These are phyloP conservation scores for Eleusine indica DNA, from an alignment of 176 grass and related monocot genomes.

Conservation along the genomic window DNA sequence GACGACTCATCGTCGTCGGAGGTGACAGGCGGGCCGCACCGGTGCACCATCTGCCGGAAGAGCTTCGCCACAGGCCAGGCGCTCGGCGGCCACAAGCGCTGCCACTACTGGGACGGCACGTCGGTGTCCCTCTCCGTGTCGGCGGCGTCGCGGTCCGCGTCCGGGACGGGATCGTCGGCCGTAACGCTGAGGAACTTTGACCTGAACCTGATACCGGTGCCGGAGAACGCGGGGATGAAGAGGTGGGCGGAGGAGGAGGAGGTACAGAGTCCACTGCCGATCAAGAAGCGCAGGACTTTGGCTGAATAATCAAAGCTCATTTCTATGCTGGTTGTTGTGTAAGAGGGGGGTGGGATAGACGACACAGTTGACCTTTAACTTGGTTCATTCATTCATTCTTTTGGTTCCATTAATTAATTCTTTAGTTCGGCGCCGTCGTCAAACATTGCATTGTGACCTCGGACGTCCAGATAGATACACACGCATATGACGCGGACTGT, in stretches of 20 bases:
- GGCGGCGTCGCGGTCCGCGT: slow-evolving; percentile 7
- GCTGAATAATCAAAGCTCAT: neutral
- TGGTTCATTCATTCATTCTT: slow-evolving; percentile 3
- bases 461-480: neutral
- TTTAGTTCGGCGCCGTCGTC: neutral
- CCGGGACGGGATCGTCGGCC: slow-evolving; percentile 35
- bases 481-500: neutral
- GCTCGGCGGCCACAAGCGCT: slow-evolving; percentile 89
- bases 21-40: slow-evolving; percentile 47
- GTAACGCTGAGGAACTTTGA: slow-evolving; percentile 65
- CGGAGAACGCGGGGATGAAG: slow-evolving; percentile 39
- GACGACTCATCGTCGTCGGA: slow-evolving; percentile 5
- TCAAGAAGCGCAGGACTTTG: slow-evolving; percentile 51
- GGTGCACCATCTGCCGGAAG: slow-evolving; percentile 64
- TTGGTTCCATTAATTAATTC: neutral
- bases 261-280: slow-evolving; percentile 64
- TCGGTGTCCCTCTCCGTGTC: slow-evolving; percentile 42
- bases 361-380: slow-evolving; percentile 7
- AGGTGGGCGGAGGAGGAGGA: slow-evolving; percentile 74
- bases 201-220: slow-evolving; percentile 65
- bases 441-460: neutral
- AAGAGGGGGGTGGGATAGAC: neutral
- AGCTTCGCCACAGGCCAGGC: slow-evolving; percentile 80
- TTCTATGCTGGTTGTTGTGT: neutral
- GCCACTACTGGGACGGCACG: slow-evolving; percentile 72